A percentile compares a stretch with the other conserved stretches of the same genome.
Evolutionary conservation across 2,329 filamentous ascomycete species (phyloP).

Genomic region (Sclerotiophoma versabilis): DNA sequence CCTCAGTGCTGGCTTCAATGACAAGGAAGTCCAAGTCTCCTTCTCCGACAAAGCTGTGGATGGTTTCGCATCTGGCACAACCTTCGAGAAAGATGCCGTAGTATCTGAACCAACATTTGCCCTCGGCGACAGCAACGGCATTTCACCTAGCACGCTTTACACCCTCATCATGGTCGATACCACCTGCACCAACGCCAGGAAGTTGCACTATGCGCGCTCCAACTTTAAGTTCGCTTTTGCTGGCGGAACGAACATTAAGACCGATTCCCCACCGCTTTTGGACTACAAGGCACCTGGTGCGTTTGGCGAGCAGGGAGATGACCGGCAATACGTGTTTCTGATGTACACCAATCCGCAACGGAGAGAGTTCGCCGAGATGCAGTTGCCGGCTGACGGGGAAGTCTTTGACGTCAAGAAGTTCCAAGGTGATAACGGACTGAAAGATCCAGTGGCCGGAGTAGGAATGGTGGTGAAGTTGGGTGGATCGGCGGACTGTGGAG

Average conservation of each 20-base stretch:
- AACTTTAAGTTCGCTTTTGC: constrained; percentile 43
- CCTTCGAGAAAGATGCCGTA: constrained; percentile 38
- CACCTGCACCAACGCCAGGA: constrained; percentile 36
- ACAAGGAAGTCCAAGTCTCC: constrained; percentile 39
- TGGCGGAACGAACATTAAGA: constrained; percentile 36
- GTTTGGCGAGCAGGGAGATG: constrained; percentile 40
- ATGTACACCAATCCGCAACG: constrained; percentile 41
- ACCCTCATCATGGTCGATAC: constrained; percentile 45
- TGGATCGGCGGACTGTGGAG: constrained; percentile 29
- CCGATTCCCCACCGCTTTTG: constrained; percentile 22
- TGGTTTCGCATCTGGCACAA: constrained; percentile 39
- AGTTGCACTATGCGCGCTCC: constrained; percentile 40
- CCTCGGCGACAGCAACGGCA: constrained; percentile 43
- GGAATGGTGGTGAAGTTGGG: constrained; percentile 46
- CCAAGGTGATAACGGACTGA: constrained; percentile 39
- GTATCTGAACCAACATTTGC: constrained; percentile 41
- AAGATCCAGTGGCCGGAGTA: constrained; percentile 38
- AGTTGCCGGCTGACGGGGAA: constrained; percentile 35
- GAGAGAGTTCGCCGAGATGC: constrained; percentile 28
- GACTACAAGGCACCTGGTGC: constrained; percentile 43
- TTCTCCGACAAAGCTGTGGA: constrained; percentile 34
- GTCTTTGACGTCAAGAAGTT: constrained; percentile 40
- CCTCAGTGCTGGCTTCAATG: constrained; percentile 29
- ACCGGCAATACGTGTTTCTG: constrained; percentile 43
- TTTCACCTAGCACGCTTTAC: constrained; percentile 34